A percentile compares a stretch with the other conserved stretches of the same genome.
These are phyloP conservation scores for Microglena sp. DNA, from an alignment of 139 green algal genomes.

Conservation along the genomic window DNA sequence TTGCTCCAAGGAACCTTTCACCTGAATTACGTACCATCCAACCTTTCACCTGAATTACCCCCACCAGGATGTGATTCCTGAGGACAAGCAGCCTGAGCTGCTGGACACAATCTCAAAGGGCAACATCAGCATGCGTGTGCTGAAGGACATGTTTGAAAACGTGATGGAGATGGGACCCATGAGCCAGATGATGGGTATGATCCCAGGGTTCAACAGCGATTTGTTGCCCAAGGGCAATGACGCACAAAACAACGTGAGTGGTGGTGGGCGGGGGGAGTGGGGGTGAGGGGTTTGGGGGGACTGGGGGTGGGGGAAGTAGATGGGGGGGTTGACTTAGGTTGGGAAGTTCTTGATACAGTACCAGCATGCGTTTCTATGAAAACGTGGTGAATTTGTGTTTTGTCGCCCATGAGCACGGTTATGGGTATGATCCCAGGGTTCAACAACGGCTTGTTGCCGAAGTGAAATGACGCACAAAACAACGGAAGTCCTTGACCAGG, in stretches of 20 bases:
- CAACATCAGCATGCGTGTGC: slow-evolving; percentile 88
- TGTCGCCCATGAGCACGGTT: slow-evolving; percentile 81
- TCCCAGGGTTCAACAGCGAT: slow-evolving; percentile 81
- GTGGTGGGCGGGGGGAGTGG: too few relatives aligned
- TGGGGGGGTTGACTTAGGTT: too few relatives aligned
- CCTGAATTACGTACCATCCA: too few relatives aligned
- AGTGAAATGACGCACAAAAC: slow-evolving; percentile 82
- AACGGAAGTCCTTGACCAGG: too few relatives aligned
- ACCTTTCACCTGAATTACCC: too few relatives aligned
- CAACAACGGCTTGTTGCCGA: slow-evolving; percentile 60
- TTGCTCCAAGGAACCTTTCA: too few relatives aligned
- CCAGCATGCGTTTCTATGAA: slow-evolving; percentile 92
- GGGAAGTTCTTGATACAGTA: too few relatives aligned
- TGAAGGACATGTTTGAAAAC: slow-evolving; percentile 94
- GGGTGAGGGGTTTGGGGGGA: too few relatives aligned
- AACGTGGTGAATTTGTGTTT: slow-evolving; percentile 95
- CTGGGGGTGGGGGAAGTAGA: too few relatives aligned
- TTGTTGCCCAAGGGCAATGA: slow-evolving; percentile 76
- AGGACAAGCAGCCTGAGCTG: slow-evolving; percentile 82
- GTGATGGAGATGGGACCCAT: slow-evolving; percentile 95
- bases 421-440: slow-evolving; percentile 97
- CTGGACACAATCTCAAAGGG: slow-evolving; percentile 84
- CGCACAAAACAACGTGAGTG: too few relatives aligned
- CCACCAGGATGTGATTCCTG: slow-evolving; percentile 65
- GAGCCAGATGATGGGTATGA: slow-evolving; percentile 90